Conservation (phyloP, 495 filamentous ascomycete species). For the Pseudevernia furfuracea region DNA sequence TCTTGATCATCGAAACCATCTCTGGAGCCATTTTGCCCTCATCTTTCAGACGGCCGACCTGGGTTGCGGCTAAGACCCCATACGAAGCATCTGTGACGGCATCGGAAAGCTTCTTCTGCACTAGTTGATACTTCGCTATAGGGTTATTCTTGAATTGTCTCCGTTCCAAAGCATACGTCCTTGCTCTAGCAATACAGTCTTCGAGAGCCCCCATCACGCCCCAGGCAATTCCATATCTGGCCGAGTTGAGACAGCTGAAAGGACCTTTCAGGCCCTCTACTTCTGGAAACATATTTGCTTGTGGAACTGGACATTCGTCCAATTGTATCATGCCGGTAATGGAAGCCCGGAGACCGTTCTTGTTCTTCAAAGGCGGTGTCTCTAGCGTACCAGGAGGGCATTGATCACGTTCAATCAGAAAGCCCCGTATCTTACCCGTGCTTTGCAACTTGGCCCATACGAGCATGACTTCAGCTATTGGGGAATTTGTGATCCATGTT, state of each 20-base stretch:
- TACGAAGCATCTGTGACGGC: slow-evolving; percentile 86
- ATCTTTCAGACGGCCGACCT: slow-evolving; percentile 91
- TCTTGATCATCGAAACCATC: slow-evolving; percentile 98
- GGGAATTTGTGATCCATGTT: slow-evolving; percentile 98
- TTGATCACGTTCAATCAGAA: slow-evolving; percentile 72
- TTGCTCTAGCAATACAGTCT: slow-evolving; percentile 73
- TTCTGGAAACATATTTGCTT: slow-evolving; percentile 88
- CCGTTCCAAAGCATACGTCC: slow-evolving; percentile 80
- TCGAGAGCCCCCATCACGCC: slow-evolving; percentile 90
- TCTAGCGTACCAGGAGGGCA: slow-evolving; percentile 83
- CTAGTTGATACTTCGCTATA: slow-evolving; percentile 92
- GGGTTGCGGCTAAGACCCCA: slow-evolving; percentile 74
- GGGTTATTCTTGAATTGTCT: slow-evolving; percentile 97
- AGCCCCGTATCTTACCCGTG: slow-evolving; percentile 92
- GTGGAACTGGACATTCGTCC: slow-evolving; percentile 78
- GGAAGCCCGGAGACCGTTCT: slow-evolving; percentile 85
- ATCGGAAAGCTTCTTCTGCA: slow-evolving; percentile 96
- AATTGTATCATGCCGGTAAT: slow-evolving; percentile 98
- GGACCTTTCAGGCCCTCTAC: slow-evolving; percentile 83
- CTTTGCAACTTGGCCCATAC: slow-evolving; percentile 91
- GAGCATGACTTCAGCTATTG: slow-evolving; percentile 82
- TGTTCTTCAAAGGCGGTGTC: slow-evolving; percentile 90
- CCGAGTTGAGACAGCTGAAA: slow-evolving; percentile 90
- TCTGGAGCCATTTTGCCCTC: slow-evolving; percentile 79
- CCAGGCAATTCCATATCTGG: slow-evolving; percentile 87